These are phyloP conservation scores for Massariosphaeria phaeospora DNA, from an alignment of 495 filamentous ascomycete genomes.

Conservation along the genomic window DNA sequence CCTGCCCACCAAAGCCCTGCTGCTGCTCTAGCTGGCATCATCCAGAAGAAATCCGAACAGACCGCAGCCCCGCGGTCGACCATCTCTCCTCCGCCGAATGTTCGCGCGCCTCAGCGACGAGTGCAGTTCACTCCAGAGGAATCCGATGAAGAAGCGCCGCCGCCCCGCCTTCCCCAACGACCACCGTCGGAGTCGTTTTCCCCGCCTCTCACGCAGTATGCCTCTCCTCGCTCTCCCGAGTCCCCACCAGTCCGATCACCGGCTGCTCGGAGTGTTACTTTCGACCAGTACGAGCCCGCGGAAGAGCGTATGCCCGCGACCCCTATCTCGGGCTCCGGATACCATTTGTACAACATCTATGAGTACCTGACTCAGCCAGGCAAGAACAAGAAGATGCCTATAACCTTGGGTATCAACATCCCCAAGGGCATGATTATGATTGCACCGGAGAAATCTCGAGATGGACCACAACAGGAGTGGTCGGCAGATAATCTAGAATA, in stretches of 20 bases:
- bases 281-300: conserved; percentile 32
- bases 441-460: conserved; percentile 71
- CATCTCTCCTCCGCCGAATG: conserved; percentile 41
- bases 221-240: conserved; percentile 43
- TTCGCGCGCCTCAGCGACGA: conserved; percentile 42
- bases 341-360: conserved; percentile 90
- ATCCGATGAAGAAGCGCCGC: conserved; percentile 52
- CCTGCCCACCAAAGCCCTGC: conserved; percentile 57
- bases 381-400: conserved; percentile 96
- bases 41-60: conserved; percentile 51
- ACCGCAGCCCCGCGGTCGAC: conserved; percentile 41
- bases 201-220: conserved; percentile 50
- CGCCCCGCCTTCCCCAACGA: conserved; percentile 63
- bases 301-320: conserved; percentile 26
- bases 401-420: conserved; percentile 83
- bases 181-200: conserved; percentile 58
- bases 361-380: conserved; percentile 94
- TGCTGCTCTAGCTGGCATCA: conserved; percentile 65
- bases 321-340: conserved; percentile 65
- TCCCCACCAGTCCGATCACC: conserved; percentile 49
- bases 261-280: conserved; percentile 46
- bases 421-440: conserved; percentile 85
- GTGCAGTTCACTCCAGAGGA: conserved; percentile 57
- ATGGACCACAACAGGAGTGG: conserved; percentile 87
- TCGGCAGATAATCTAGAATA: conserved; percentile 85